Conservation (phyloP, 495 filamentous ascomycete genomes). For the Saxophila tyrrhenica region DNA sequence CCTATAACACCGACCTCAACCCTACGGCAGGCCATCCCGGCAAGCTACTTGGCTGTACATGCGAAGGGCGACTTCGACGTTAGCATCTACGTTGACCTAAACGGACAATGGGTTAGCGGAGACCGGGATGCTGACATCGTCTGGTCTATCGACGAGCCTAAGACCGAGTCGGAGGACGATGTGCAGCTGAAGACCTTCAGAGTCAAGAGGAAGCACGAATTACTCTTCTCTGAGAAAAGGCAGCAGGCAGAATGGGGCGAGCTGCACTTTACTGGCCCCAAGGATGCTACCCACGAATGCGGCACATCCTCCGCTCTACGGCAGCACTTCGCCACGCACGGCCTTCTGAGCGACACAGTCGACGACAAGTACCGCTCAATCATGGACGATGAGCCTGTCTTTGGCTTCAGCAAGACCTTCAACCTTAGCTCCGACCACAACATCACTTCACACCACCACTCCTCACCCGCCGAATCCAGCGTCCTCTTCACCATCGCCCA, state of each 20-base stretch:
- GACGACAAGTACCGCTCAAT: conserved; percentile 53
- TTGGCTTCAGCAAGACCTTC: conserved; percentile 83
- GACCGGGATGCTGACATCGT: conserved; percentile 54
- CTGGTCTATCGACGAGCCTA: conserved; percentile 50
- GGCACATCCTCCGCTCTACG: conserved; percentile 60
- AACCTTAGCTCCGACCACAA: conserved; percentile 15
- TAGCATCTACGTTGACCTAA: conserved; percentile 77
- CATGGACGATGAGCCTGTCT: conserved; percentile 77
- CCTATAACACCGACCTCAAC: conserved; percentile 90
- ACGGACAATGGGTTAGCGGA: conserved; percentile 83
- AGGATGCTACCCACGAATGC: conserved; percentile 52
- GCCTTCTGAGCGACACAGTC: conserved; percentile 53
- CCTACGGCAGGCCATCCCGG: conserved; percentile 79
- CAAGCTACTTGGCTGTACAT: conserved; percentile 68
- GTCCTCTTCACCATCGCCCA: conserved; percentile 75
- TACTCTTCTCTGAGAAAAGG: conserved; percentile 58
- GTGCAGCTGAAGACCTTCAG: conserved; percentile 48
- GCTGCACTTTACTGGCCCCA: conserved; percentile 64
- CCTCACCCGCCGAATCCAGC: conserved; percentile 34
- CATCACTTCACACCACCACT: neutral
- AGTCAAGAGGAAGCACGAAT: conserved; percentile 51
- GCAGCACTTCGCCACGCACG: conserved; percentile 59
- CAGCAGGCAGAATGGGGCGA: conserved; percentile 88
- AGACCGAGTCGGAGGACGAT: conserved; percentile 27
- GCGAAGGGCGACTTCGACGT: conserved; percentile 61